Evolutionary conservation across 768 basidiomycete genomes (phyloP).

Genomic region (Leccinum olivaceopallidum): DNA sequence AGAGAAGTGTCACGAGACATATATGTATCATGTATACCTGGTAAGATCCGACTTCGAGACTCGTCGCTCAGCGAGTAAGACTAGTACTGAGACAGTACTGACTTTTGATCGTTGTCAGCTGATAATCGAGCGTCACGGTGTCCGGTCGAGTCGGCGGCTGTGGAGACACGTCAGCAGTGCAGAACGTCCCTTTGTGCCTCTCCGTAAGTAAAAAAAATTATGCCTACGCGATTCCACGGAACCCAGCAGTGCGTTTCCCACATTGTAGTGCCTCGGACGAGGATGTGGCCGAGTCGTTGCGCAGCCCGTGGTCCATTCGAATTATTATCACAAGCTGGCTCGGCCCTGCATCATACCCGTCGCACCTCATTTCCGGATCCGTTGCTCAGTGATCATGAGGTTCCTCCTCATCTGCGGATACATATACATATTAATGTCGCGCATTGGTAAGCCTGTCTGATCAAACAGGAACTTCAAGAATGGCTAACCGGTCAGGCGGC

Average conservation of each 20-base stretch:
- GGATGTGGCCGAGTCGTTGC: neutral
- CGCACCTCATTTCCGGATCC: neutral
- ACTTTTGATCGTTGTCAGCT: neutral
- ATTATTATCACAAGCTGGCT: neutral
- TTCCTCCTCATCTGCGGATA: neutral
- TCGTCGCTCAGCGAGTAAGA: no score
- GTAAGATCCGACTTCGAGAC: neutral
- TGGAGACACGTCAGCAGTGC: conserved; percentile 1
- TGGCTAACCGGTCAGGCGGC: neutral
- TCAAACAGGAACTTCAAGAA: neutral
- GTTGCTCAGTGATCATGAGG: neutral
- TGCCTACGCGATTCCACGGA: neutral
- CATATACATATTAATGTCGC: neutral
- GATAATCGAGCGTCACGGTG: neutral
- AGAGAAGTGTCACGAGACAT: neutral
- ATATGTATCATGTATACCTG: neutral
- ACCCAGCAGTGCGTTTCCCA: neutral
- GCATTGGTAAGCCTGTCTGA: neutral
- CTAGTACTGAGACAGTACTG: no score
- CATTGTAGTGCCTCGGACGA: neutral
- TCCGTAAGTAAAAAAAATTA: neutral
- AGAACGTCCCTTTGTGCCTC: neutral
- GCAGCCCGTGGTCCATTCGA: neutral
- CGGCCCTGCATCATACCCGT: neutral
- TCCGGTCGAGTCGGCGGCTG: neutral